These are phyloP conservation scores for Carnegiea gigantea DNA, from an alignment of 179 eudicot species.

Conservation along the genomic window DNA sequence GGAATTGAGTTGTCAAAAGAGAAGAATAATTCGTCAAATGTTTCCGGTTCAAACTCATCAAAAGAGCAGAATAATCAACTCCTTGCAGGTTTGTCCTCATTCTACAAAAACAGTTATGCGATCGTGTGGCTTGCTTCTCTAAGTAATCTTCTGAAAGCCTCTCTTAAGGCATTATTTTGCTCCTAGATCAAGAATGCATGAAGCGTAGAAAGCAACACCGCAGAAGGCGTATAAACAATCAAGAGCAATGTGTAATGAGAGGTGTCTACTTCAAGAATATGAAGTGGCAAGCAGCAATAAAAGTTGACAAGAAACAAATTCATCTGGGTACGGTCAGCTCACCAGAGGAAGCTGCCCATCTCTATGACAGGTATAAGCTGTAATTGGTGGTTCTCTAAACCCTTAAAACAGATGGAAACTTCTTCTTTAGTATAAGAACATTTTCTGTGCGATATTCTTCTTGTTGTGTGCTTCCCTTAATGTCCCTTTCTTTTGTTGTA, in stretches of 20 bases:
- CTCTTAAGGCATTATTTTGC: background rate
- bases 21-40: constrained; percentile 29
- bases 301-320: constrained; percentile 93
- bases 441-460: background rate
- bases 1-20: constrained; percentile 41
- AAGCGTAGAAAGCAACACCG: constrained; percentile 74
- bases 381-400: background rate
- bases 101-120: background rate
- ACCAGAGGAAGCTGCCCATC: constrained; percentile 79
- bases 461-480: background rate
- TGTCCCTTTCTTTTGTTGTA: background rate
- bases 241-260: constrained; percentile 55
- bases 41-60: constrained; percentile 31
- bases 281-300: constrained; percentile 99
- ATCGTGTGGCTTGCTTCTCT: background rate
- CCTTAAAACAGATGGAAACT: background rate
- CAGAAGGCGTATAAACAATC: constrained; percentile 52
- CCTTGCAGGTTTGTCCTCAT: constrained; percentile 44
- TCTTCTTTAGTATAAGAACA: background rate
- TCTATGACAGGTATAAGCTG: constrained; percentile 72
- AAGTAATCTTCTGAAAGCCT: background rate
- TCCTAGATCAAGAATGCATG: constrained; percentile 35
- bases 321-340: constrained; percentile 86
- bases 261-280: constrained; percentile 88
- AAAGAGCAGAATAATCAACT: constrained; percentile 38